Percentiles rank a stretch among this genome's conserved stretches.
Evolutionary conservation across 2,329 filamentous ascomycete genomes (phyloP).

Genomic region (Fusarium transvaalense): DNA sequence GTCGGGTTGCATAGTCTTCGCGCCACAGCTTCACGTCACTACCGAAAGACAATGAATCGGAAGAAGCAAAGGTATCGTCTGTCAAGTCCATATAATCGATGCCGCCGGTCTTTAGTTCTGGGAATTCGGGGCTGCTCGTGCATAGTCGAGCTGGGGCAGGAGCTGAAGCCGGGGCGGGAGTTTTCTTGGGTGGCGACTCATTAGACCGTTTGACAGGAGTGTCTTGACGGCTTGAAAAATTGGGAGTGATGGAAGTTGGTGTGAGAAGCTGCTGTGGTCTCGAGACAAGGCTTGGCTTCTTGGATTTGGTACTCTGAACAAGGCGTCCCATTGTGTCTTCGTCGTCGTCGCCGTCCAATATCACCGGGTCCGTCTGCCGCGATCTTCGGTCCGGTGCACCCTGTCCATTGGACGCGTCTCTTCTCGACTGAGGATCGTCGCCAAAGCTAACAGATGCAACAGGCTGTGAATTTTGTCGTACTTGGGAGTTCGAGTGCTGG

Average conservation of each 20-base stretch:
- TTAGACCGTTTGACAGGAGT: slow-evolving; percentile 22
- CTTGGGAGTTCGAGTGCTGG: slow-evolving; percentile 32
- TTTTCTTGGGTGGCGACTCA: slow-evolving; percentile 49
- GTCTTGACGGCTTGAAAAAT: slow-evolving; percentile 36
- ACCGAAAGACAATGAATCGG: slow-evolving; percentile 53
- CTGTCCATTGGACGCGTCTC: slow-evolving; percentile 42
- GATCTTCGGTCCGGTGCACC: slow-evolving; percentile 38
- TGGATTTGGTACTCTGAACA: slow-evolving; percentile 58
- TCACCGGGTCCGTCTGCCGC: slow-evolving; percentile 48
- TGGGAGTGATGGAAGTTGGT: slow-evolving; percentile 50
- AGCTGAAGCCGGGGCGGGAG: slow-evolving; percentile 20
- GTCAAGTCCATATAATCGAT: slow-evolving; percentile 59
- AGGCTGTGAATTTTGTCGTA: slow-evolving; percentile 8
- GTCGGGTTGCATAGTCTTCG: slow-evolving; percentile 57
- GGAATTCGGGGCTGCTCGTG: slow-evolving; percentile 51
- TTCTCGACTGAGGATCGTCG: slow-evolving; percentile 8
- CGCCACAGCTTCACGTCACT: slow-evolving; percentile 59
- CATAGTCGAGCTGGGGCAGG: slow-evolving; percentile 5
- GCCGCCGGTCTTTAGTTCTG: slow-evolving; percentile 53
- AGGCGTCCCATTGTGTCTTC: slow-evolving; percentile 60
- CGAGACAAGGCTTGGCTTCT: slow-evolving; percentile 59
- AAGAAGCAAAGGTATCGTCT: slow-evolving; percentile 52
- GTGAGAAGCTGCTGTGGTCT: slow-evolving; percentile 57
- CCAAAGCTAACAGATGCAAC: slow-evolving; percentile 4
- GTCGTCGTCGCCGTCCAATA: slow-evolving; percentile 44